These are phyloP conservation scores for Luvunga scandens DNA, from an alignment of 345 rosid species.

Conservation along the genomic window DNA sequence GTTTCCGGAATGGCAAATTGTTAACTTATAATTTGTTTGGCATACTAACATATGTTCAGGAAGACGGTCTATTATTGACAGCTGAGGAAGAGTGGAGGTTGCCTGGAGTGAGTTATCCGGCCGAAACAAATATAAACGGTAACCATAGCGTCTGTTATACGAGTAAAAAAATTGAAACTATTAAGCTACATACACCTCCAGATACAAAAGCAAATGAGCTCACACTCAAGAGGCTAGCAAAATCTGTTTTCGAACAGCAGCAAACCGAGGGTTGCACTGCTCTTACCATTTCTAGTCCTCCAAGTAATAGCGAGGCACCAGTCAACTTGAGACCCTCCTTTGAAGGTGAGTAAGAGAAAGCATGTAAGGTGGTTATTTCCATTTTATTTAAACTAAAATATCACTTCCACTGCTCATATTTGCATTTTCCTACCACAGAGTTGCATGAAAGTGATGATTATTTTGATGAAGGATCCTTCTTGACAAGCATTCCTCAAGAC, in stretches of 20 bases:
- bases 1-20: neutral
- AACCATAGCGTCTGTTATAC: constrained; percentile 6
- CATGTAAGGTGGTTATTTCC: neutral
- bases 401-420: constrained; percentile 14
- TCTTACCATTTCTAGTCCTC: constrained; percentile 14
- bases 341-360: constrained; percentile 35
- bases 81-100: constrained; percentile 33
- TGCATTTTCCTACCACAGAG: constrained; percentile 29
- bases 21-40: too few relatives aligned
- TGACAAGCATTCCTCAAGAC: constrained; percentile 39
- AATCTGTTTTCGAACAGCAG: constrained; percentile 34
- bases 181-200: constrained; percentile 11
- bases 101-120: constrained; percentile 19
- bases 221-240: constrained; percentile 34
- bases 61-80: constrained; percentile 24
- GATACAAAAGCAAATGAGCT: constrained; percentile 26
- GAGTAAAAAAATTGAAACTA: constrained; percentile 10
- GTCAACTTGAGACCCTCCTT: constrained; percentile 5
- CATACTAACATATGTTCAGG: constrained; percentile 32
- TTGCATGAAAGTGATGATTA: constrained; percentile 15
- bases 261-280: constrained; percentile 13
- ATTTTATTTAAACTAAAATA: neutral
- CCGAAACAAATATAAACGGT: constrained; percentile 19
- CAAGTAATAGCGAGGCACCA: constrained; percentile 30
- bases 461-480: constrained; percentile 27